phyloP scores from a whole-genome alignment of 208 protist species.

The Trypanosoma brucei region DNA sequence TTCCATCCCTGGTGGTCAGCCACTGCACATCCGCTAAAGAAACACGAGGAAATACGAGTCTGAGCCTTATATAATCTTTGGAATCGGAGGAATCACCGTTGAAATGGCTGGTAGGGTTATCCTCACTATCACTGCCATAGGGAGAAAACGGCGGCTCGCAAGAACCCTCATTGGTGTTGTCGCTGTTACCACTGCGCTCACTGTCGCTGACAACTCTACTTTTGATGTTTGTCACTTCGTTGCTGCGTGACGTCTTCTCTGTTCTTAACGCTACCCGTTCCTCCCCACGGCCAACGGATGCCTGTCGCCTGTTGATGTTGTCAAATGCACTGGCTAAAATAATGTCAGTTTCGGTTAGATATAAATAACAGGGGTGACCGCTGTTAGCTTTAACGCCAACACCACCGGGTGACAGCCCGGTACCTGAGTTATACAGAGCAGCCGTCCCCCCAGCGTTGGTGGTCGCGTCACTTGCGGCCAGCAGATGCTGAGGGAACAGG shows the following conservation, averaged over 20 bases:
- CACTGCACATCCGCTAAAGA: constrained; percentile 11
- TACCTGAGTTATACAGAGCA: not conserved
- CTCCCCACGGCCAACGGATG: not conserved
- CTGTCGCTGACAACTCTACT: not conserved
- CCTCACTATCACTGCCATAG: not conserved
- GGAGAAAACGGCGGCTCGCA: not conserved
- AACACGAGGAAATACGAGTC: constrained; percentile 22
- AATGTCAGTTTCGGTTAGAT: constrained; percentile 22
- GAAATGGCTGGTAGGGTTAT: not conserved
- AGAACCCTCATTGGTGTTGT: not conserved
- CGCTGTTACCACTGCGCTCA: not conserved
- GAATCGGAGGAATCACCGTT: not conserved
- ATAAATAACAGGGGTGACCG: constrained; percentile 20
- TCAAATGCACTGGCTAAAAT: constrained; percentile 21
- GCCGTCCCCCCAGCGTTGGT: not conserved
- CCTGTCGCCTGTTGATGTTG: not conserved
- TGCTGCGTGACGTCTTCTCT: not conserved
- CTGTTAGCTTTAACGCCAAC: not conserved
- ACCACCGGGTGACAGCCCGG: no score
- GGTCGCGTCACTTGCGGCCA: not conserved
- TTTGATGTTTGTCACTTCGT: not conserved
- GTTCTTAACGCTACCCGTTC: not conserved
- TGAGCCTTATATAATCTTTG: not conserved
- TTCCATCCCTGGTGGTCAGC: not conserved
- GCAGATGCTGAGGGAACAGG: constrained; percentile 10